phyloP scores from a whole-genome alignment of 768 basidiomycete genomes.

The Phallus indusiatus region DNA sequence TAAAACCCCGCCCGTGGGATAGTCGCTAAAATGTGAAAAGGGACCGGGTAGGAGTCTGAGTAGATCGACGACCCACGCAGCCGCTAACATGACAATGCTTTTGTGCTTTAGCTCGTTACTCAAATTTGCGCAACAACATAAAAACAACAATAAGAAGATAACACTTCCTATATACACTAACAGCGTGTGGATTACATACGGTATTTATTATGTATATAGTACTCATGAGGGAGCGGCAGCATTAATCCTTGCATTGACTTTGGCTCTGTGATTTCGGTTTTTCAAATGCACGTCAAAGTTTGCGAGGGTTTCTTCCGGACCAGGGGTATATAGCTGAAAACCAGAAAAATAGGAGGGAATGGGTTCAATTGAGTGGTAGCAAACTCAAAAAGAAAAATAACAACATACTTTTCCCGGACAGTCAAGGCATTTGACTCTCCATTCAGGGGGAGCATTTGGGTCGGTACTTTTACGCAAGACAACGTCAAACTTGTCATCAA shows the following conservation, averaged over 20 bases:
- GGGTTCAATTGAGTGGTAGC: background rate
- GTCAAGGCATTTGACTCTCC: conserved; percentile 86
- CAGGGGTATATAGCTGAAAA: conserved; percentile 76
- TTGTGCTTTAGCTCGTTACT: too few relatives aligned
- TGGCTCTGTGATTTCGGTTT: conserved; percentile 70
- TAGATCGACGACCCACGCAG: too few relatives aligned
- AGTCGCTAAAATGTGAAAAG: too few relatives aligned
- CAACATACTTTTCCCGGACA: conserved; percentile 81
- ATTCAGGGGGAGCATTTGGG: conserved; percentile 52
- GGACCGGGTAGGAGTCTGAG: too few relatives aligned
- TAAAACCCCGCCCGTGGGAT: too few relatives aligned
- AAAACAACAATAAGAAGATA: too few relatives aligned
- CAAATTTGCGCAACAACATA: too few relatives aligned
- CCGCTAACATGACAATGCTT: too few relatives aligned
- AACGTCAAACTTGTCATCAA: conserved; percentile 76
- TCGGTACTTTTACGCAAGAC: conserved; percentile 51
- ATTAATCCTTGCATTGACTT: conserved; percentile 50
- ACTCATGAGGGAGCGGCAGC: background rate
- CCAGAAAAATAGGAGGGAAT: conserved; percentile 6
- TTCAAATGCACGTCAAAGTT: conserved; percentile 93
- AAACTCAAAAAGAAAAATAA: background rate
- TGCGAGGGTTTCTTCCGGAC: conserved; percentile 73
- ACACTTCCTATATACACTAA: too few relatives aligned
- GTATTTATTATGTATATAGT: background rate
- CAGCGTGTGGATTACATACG: background rate